phyloP scores from a whole-genome alignment of 2,329 filamentous ascomycete species.

The Corniculantispora saksenae region DNA sequence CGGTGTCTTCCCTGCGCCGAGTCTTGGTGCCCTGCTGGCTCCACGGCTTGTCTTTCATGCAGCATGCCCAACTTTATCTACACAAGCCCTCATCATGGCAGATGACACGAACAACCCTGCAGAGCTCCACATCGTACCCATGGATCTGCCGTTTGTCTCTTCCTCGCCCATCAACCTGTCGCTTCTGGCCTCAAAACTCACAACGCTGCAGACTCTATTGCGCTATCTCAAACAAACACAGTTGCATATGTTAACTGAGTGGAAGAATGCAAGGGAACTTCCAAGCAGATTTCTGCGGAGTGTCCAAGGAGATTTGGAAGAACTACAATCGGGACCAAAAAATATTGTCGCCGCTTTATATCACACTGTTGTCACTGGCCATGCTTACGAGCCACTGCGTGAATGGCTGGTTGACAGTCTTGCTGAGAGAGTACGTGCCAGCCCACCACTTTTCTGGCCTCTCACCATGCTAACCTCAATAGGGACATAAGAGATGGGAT shows the following conservation, averaged over 20 bases:
- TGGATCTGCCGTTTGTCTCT: conserved; percentile 82
- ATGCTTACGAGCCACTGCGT: conserved; percentile 71
- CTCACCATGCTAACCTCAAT: not conserved
- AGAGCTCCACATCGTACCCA: conserved; percentile 62
- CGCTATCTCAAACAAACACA: conserved; percentile 83
- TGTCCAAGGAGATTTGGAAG: conserved; percentile 72
- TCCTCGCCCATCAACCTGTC: conserved; percentile 79
- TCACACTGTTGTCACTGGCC: conserved; percentile 81
- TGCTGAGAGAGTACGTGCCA: conserved; percentile 65
- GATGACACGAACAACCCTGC: conserved; percentile 35
- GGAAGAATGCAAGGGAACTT: conserved; percentile 78
- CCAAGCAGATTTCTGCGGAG: conserved; percentile 76
- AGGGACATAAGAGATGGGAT: conserved; percentile 95
- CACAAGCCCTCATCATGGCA: conserved; percentile 68
- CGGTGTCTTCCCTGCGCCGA: conserved; percentile 60
- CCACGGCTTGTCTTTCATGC: conserved; percentile 58
- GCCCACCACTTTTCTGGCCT: not conserved
- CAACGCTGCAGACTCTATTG: conserved; percentile 81
- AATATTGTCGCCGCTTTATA: conserved; percentile 75
- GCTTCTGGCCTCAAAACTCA: conserved; percentile 81
- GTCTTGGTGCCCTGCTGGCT: conserved; percentile 28
- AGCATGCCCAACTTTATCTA: conserved; percentile 73
- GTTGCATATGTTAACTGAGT: conserved; percentile 77
- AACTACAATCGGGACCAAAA: conserved; percentile 55
- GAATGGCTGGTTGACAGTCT: conserved; percentile 90